Conservation (phyloP, 495 filamentous ascomycete species). For the Pseudotulostoma volvatum region DNA sequence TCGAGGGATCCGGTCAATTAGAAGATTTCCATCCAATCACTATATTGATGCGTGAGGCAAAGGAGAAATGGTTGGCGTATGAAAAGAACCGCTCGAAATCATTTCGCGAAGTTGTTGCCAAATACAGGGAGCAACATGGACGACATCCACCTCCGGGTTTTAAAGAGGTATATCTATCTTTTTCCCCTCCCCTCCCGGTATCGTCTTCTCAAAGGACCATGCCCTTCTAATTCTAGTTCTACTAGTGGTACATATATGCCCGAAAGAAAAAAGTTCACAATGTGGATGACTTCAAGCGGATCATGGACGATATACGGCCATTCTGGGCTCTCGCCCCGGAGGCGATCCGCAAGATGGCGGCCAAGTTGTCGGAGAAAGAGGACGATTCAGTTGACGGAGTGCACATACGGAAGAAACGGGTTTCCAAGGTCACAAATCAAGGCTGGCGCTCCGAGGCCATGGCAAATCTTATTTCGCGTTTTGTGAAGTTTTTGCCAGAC, state of each 20-base stretch:
- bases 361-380: constrained; percentile 24
- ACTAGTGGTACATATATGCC: constrained; percentile 52
- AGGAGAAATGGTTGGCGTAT: not conserved
- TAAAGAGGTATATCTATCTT: constrained; percentile 21
- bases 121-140: constrained; percentile 45
- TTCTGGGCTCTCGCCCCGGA: constrained; percentile 49
- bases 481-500: constrained; percentile 47
- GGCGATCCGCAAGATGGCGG: constrained; percentile 35
- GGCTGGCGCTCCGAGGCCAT: constrained; percentile 51
- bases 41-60: not conserved
- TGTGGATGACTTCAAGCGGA: constrained; percentile 59
- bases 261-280: constrained; percentile 39
- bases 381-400: constrained; percentile 40
- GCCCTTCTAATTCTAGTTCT: too few species aligned
- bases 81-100: not conserved
- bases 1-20: not conserved
- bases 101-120: constrained; percentile 40
- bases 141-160: constrained; percentile 62
- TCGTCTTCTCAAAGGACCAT: constrained; percentile 39
- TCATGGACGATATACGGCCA: constrained; percentile 51
- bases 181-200: not conserved
- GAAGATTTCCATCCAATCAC: not conserved
- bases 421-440: constrained; percentile 35
- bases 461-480: constrained; percentile 36
- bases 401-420: constrained; percentile 33